A percentile compares a stretch with the other conserved stretches of the same genome.
These are phyloP conservation scores for Alternaria brassicae DNA, from an alignment of 2,329 filamentous ascomycete genomes.

Conservation along the genomic window DNA sequence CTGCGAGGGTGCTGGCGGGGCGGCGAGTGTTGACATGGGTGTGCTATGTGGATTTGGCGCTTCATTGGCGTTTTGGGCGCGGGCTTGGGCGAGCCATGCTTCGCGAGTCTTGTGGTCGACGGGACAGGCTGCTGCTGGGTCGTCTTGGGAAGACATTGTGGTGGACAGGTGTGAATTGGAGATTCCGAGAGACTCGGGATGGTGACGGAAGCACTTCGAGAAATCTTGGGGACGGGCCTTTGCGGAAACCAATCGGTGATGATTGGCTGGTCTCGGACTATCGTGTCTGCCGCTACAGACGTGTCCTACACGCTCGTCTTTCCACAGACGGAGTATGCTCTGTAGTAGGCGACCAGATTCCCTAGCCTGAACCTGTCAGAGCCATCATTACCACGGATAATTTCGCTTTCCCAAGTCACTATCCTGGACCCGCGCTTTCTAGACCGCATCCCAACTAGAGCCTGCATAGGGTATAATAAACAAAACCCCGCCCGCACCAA, in stretches of 20 bases:
- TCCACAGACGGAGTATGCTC: neutral
- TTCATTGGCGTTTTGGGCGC: slow-evolving; percentile 48
- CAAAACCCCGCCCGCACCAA: slow-evolving; percentile 32
- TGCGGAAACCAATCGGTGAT: slow-evolving; percentile 23
- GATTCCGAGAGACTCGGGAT: slow-evolving; percentile 13
- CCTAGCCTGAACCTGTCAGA: slow-evolving; percentile 1
- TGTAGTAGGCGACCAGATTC: neutral
- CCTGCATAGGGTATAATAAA: slow-evolving; percentile 43
- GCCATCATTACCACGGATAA: neutral
- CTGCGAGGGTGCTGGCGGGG: slow-evolving; percentile 22
- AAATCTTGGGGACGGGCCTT: slow-evolving; percentile 36
- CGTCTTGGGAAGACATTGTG: slow-evolving; percentile 41
- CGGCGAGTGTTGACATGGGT: slow-evolving; percentile 28
- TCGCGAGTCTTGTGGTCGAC: slow-evolving; percentile 90
- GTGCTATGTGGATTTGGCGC: slow-evolving; percentile 27
- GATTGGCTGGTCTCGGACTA: slow-evolving; percentile 27
- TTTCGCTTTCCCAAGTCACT: neutral
- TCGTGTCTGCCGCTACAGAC: slow-evolving; percentile 22
- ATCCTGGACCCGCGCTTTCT: slow-evolving; percentile 8
- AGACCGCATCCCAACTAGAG: slow-evolving; percentile 23
- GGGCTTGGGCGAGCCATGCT: slow-evolving; percentile 80
- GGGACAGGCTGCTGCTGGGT: slow-evolving; percentile 66
- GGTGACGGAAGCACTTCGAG: slow-evolving; percentile 28
- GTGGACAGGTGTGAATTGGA: slow-evolving; percentile 9
- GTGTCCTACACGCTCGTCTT: neutral